Base-by-base conservation (phyloP, 192 early-diverging fungal genomes). In the Rhizoclosmatium sp. region DNA sequence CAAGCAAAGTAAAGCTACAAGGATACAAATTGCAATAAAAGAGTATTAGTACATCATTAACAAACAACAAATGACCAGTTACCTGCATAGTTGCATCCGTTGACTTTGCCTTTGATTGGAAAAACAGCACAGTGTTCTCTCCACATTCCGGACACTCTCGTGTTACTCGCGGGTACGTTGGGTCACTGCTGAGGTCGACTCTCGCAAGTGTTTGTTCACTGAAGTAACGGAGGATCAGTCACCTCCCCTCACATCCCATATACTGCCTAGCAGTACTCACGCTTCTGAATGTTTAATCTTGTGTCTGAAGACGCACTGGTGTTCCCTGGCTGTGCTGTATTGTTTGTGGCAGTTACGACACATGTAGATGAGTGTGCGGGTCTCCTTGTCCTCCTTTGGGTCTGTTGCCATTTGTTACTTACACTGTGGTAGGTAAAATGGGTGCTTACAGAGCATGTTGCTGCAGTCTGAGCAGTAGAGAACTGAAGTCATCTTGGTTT, bases 341-440 rank as follows among this genome's bases (percentile, higher is more conserved):
- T 86, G 84, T 54, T 82, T 65, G 62, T 85, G 69, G 74, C 89
- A 90, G 70, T 90, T 87, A n/a, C 89, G 78, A 76, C 89, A 90
- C 45, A 75, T 83, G 65, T 80, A 90, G 44, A 82, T 47, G 41
- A 90, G 80, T 23, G 47, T 77, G 54, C 82, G 76, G 48, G 48
- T 72, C 16, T 4, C 71, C 39, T 65, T 46, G 67, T 89, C 87
- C 73, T 90, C 87, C 74, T 85, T 86, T n/a, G 89, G 89, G 69
- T 90, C 89, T 60, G 89, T 75, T 79, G 84, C n/a, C 56, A 40
- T 16, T 31, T 47, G 31, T 9, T 19, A 41, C 14, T 14, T 45
- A 41, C 39, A 5, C 19, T 16, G 9, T 4, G 7, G 12, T 41
- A 40, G 5, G 42, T 9, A 14, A 10, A 56, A 45, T 23, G 19